Conservation (phyloP, 495 filamentous ascomycete species). For the Chlorociboria aeruginascens region DNA sequence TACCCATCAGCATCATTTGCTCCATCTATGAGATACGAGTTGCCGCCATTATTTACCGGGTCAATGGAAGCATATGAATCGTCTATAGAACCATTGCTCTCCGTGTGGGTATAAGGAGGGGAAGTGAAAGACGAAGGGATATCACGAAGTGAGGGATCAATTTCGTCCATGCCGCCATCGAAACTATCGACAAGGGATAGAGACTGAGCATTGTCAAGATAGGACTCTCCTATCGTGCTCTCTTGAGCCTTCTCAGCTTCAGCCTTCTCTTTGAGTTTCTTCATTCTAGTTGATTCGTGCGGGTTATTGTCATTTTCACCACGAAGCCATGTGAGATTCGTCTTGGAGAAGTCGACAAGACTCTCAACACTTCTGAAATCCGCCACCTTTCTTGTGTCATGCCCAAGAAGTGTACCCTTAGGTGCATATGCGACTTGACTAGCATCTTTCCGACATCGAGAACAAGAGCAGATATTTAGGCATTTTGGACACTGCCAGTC, state of each 20-base stretch:
- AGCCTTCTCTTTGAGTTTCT: constrained; percentile 36
- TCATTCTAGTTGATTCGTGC: constrained; percentile 37
- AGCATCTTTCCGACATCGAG: constrained; percentile 46
- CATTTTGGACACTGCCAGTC: constrained; percentile 86
- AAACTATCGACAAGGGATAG: not conserved
- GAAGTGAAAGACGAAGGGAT: not conserved
- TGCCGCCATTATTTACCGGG: not conserved
- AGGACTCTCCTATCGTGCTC: constrained; percentile 12
- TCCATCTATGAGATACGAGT: not conserved
- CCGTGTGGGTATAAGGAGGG: not conserved
- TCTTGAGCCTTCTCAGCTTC: constrained; percentile 39
- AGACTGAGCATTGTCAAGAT: constrained; percentile 2
- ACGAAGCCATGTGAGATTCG: constrained; percentile 69
- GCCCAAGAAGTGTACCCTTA: constrained; percentile 70
- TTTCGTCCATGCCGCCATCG: constrained; percentile 8
- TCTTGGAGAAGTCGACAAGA: constrained; percentile 71
- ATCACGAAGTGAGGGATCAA: constrained; percentile 14
- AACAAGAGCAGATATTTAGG: constrained; percentile 71
- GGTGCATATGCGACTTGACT: constrained; percentile 58
- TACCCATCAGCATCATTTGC: constrained; percentile 8
- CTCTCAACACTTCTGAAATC: constrained; percentile 81
- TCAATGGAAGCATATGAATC: not conserved
- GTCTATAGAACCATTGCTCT: not conserved
- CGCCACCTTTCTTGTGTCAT: constrained; percentile 78
- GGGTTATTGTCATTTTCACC: constrained; percentile 36